Evolutionary conservation across 2,329 filamentous ascomycete species (phyloP), one percentile per base, ranked within the genome.

Genomic region (Fonsecaea nubica): DNA sequence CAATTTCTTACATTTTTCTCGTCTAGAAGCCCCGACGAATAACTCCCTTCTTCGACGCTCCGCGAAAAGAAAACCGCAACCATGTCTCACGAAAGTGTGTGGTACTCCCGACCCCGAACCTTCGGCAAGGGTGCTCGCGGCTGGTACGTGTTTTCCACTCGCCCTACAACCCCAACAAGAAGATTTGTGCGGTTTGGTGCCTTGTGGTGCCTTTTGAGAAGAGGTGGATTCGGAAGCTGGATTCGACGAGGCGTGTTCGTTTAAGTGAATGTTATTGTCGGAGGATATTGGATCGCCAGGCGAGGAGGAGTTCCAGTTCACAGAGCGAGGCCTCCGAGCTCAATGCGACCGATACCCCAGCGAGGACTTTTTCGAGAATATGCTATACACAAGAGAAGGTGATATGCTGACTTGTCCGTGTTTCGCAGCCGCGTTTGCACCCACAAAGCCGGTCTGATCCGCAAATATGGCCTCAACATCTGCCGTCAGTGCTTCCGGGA

Each of bases 401-500:
- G 12, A n/a, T 33, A 1, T 55, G 69, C 72, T 74, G 62, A 75
- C 63, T 13, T 9, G 38, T 64, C 54, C 50, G 62, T 64, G 69
- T 69, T 71, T 64, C 53, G 64, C 78, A 92, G 89, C 87, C 90
- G 89, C 80, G 89, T 91, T 80, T 92, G 89, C 92, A 92, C 93
- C 81, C 94, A 99, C 91, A 90, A 88, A 81, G 94, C 95, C 80
- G 95, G 95, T 96, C 90, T 99, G 77, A 97, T 99, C 89, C 93
- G 95, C 87, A 99, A 99, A 87, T 99, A 99, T 87, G 94, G 95
- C 81, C 88, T 97, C 77, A 92, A 80, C 77, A 88, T 89, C 83
- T 89, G 87, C 85, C 86, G 87, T 85, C 84, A 87, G 82, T 89
- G 87, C 85, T 90, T 90, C 85, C 80, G 87, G 75, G 87, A 90